Conservation (phyloP, 495 filamentous ascomycete genomes). For the Stereocaulon alpinum region DNA sequence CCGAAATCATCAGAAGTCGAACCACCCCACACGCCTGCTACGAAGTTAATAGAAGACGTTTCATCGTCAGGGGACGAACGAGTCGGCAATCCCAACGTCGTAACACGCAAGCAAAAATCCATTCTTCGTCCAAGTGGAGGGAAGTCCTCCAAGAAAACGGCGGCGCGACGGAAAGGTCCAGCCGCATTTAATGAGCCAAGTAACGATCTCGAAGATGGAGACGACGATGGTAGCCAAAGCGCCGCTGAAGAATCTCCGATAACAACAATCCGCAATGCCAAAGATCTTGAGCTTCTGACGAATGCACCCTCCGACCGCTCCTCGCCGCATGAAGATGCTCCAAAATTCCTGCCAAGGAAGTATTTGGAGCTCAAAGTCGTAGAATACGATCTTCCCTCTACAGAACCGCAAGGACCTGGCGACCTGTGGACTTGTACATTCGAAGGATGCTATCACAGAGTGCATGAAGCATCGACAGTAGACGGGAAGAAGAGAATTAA, state of each 20-base stretch:
- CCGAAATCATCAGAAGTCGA: conserved; percentile 7
- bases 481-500: conserved; percentile 49
- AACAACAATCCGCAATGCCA: conserved; percentile 20
- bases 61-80: conserved; percentile 31
- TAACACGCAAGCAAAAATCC: conserved; percentile 34
- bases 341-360: conserved; percentile 18
- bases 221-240: conserved; percentile 11
- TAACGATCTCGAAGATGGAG: conserved; percentile 32
- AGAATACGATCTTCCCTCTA: conserved; percentile 29
- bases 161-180: conserved; percentile 26
- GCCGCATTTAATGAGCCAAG: conserved; percentile 25
- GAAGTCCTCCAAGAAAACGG: conserved; percentile 41
- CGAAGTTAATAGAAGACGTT: conserved; percentile 16
- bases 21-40: conserved; percentile 25
- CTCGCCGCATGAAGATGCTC: conserved; percentile 26
- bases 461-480: conserved; percentile 47
- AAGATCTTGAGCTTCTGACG: conserved; percentile 38
- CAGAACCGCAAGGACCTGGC: conserved; percentile 40
- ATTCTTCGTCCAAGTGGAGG: conserved; percentile 41
- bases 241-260: conserved; percentile 15
- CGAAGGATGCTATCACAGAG: conserved; percentile 52
- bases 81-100: conserved; percentile 20
- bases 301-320: conserved; percentile 35
- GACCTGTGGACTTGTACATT: conserved; percentile 63
- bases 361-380: conserved; percentile 18